Percentiles rank a stretch among this genome's conserved stretches.
Conservation (phyloP, 2,329 filamentous ascomycete species). For the Aspergillus fructus region DNA sequence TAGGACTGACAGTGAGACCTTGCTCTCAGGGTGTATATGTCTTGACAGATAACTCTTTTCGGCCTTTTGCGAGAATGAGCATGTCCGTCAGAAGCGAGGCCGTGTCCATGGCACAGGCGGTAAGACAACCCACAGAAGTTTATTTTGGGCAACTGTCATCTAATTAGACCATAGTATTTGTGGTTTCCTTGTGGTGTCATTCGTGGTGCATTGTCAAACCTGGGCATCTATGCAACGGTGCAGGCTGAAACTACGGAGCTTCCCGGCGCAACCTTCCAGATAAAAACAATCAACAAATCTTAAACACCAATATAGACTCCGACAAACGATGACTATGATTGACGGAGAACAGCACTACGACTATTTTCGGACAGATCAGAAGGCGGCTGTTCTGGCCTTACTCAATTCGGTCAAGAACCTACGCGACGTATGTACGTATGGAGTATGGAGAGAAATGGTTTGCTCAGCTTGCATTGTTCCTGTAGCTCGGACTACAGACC, state of each 20-base stretch:
- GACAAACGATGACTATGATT: background rate
- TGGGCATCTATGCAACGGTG: constrained; percentile 88
- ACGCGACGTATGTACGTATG: background rate
- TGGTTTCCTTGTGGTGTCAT: constrained; percentile 96
- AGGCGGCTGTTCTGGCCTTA: background rate
- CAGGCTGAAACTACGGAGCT: constrained; percentile 87
- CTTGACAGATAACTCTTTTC: constrained; percentile 87
- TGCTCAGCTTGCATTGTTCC: constrained; percentile 17
- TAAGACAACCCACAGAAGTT: constrained; percentile 45
- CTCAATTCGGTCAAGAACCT: background rate
- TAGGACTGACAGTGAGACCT: background rate
- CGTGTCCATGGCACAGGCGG: constrained; percentile 73
- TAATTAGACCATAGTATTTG: constrained; percentile 63
- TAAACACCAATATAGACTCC: constrained; percentile 32
- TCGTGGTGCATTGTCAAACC: constrained; percentile 82
- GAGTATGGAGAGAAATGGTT: constrained; percentile 3
- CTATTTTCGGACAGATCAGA: background rate
- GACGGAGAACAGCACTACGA: background rate
- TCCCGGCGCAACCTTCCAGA: constrained; percentile 89
- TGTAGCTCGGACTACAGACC: constrained; percentile 8
- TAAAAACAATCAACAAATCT: constrained; percentile 76
- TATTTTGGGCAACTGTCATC: background rate
- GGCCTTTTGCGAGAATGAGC: constrained; percentile 85
- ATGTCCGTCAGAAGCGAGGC: constrained; percentile 74
- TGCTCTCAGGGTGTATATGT: constrained; percentile 79